phyloP scores from a whole-genome alignment of 169 alveolate species.

The Plasmodium falciparum region DNA sequence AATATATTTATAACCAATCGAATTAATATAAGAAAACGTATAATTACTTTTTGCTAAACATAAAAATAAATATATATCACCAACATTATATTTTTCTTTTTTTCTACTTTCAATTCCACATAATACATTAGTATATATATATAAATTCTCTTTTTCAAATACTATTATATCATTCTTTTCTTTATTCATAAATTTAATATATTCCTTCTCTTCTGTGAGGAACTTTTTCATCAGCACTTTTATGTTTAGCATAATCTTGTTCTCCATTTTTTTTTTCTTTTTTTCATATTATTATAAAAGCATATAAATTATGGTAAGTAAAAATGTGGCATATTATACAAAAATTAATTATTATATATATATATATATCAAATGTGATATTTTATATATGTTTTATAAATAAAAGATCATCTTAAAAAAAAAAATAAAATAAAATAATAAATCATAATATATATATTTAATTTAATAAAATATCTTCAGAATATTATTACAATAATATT shows the following conservation, averaged over 20 bases:
- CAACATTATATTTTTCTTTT: conserved; percentile 63
- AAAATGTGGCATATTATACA: too few relatives aligned
- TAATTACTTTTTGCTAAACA: conserved; percentile 78
- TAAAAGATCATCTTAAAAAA: too few relatives aligned
- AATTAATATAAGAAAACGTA: conserved; percentile 81
- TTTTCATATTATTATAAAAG: conserved; percentile 5
- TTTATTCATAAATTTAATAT: conserved; percentile 40
- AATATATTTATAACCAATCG: conserved; percentile 85
- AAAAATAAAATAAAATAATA: too few relatives aligned
- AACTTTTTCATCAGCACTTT: conserved; percentile 53
- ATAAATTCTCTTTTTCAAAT: conserved; percentile 66
- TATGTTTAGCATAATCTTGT: conserved; percentile 25
- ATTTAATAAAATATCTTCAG: too few relatives aligned
- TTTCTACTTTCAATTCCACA: conserved; percentile 77
- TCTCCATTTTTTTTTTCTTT: conserved; percentile 9
- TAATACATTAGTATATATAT: conserved; percentile 42
- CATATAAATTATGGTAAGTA: neutral
- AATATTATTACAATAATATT: too few relatives aligned
- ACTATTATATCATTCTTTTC: conserved; percentile 56
- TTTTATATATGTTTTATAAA: too few relatives aligned
- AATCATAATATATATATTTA: too few relatives aligned
- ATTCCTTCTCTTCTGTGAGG: conserved; percentile 45
- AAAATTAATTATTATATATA: too few relatives aligned
- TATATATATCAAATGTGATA: too few relatives aligned
- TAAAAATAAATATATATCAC: conserved; percentile 65